These are phyloP conservation scores for Stentor coeruleus DNA, from an alignment of 73 alveolate species.

Conservation along the genomic window DNA sequence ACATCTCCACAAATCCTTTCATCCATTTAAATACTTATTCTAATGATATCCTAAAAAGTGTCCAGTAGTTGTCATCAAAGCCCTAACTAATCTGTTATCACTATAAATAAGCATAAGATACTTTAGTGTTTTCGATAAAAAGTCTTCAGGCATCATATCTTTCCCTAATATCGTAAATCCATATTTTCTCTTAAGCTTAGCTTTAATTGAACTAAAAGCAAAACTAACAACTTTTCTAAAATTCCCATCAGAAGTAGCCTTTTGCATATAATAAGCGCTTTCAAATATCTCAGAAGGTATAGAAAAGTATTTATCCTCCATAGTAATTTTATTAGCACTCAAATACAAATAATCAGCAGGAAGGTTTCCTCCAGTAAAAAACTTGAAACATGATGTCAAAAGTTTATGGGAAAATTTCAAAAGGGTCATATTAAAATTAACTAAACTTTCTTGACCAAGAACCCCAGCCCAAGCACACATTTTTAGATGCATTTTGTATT, in stretches of 20 bases:
- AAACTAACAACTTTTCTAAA: neutral
- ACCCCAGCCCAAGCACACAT: constrained; percentile 7
- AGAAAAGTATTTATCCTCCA: neutral
- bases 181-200: neutral
- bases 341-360: neutral
- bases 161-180: neutral
- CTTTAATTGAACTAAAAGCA: no score
- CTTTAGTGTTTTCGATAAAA: neutral
- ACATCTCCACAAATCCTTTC: no score
- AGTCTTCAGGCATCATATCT: neutral
- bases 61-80: no score
- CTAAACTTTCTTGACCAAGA: neutral
- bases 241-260: neutral
- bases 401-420: neutral
- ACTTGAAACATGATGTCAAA: neutral
- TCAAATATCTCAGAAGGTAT: neutral
- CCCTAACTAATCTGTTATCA: no score
- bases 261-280: neutral
- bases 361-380: neutral
- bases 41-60: no score
- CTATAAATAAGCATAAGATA: no score
- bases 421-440: neutral
- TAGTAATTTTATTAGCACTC: neutral
- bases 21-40: no score
- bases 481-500: neutral